These are phyloP conservation scores for Pseudovirgaria hyperparasitica DNA, from an alignment of 2,329 filamentous ascomycete species.

Conservation along the genomic window DNA sequence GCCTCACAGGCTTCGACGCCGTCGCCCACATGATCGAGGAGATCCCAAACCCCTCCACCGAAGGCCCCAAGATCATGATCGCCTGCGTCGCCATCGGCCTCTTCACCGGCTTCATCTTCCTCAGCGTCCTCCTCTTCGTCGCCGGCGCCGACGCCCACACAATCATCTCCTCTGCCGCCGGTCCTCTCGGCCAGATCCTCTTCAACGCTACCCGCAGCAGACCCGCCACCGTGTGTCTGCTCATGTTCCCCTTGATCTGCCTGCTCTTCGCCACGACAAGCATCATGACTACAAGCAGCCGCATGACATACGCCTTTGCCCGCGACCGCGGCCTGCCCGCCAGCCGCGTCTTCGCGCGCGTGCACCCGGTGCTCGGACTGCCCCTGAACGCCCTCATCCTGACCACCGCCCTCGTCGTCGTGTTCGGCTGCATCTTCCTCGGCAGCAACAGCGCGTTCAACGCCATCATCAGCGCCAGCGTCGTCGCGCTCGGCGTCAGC, in stretches of 20 bases:
- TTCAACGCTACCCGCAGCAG: constrained; percentile 48
- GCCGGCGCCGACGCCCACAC: constrained; percentile 40
- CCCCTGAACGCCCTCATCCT: constrained; percentile 55
- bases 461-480: constrained; percentile 56
- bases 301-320: constrained; percentile 57
- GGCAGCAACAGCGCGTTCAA: constrained; percentile 57
- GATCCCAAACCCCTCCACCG: constrained; percentile 43
- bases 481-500: constrained; percentile 58
- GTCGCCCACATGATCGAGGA: constrained; percentile 46
- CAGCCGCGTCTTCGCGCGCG: constrained; percentile 45
- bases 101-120: constrained; percentile 49
- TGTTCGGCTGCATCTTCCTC: constrained; percentile 59
- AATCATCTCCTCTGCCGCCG: constrained; percentile 43
- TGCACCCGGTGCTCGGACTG: constrained; percentile 48
- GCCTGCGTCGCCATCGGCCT: constrained; percentile 51
- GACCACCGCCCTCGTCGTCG: constrained; percentile 46
- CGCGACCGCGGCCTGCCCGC: constrained; percentile 54
- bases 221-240: constrained; percentile 48
- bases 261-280: constrained; percentile 50
- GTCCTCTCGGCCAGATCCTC: constrained; percentile 50
- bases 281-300: constrained; percentile 52
- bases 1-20: constrained; percentile 42
- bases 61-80: constrained; percentile 55
- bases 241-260: constrained; percentile 55
- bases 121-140: constrained; percentile 52